These are phyloP conservation scores for Neurospora tetraspora DNA, from an alignment of 495 filamentous ascomycete species.

Conservation along the genomic window DNA sequence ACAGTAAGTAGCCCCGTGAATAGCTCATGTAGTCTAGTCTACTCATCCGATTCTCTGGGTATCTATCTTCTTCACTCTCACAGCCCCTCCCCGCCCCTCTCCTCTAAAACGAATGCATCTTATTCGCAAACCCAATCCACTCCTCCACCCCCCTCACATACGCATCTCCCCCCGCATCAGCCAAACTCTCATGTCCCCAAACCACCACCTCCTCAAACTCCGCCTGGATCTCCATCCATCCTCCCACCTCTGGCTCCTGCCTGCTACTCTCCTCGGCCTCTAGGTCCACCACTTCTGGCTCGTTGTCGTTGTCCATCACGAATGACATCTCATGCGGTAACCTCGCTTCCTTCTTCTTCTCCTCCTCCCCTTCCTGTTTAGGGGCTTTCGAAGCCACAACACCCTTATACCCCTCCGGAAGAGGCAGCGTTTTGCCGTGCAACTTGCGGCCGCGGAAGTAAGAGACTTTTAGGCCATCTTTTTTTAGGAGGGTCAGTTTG, in stretches of 20 bases:
- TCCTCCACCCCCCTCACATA: slow-evolving; percentile 62
- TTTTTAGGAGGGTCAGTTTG: not conserved
- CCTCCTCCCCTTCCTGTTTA: not conserved
- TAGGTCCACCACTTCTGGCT: slow-evolving; percentile 6
- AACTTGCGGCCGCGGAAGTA: slow-evolving; percentile 83
- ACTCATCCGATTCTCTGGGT: not conserved
- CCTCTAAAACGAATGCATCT: slow-evolving; percentile 21
- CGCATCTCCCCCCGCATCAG: slow-evolving; percentile 39
- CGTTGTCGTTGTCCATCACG: not conserved
- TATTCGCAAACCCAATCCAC: slow-evolving; percentile 70
- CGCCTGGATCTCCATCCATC: slow-evolving; percentile 50
- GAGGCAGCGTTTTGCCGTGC: slow-evolving; percentile 50
- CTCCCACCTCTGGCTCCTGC: slow-evolving; percentile 43
- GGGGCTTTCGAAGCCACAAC: slow-evolving; percentile 22
- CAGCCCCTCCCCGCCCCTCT: too few relatives aligned
- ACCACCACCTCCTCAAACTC: slow-evolving; percentile 71
- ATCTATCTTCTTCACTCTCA: not conserved
- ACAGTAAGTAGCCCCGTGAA: not conserved
- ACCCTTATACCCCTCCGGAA: slow-evolving; percentile 72
- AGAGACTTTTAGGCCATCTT: slow-evolving; percentile 42
- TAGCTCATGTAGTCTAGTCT: too few relatives aligned
- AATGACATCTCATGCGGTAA: not conserved
- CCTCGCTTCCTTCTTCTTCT: not conserved
- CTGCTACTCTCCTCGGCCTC: slow-evolving; percentile 38
- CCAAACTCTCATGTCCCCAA: slow-evolving; percentile 65